Evolutionary conservation across 2,329 filamentous ascomycete species (phyloP).

Genomic region (Colletotrichum spaethianum): DNA sequence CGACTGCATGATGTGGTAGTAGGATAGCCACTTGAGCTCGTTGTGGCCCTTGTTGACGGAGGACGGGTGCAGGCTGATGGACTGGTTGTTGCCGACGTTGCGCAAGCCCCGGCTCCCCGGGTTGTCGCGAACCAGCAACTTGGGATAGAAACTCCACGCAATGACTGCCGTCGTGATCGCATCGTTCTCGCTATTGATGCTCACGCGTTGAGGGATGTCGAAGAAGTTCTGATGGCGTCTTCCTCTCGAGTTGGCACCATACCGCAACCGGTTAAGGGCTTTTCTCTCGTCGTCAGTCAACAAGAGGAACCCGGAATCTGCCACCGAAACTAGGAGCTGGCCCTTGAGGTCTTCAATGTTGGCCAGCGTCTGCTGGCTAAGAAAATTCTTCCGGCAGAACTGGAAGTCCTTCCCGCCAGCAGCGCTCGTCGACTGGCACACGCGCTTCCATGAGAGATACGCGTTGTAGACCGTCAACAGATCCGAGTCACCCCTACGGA

Average conservation of each 20-base stretch:
- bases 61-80: conserved; percentile 87
- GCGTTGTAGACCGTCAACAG: conserved; percentile 94
- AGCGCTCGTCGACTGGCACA: conserved; percentile 76
- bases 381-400: conserved; percentile 95
- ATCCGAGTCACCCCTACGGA: conserved; percentile 91
- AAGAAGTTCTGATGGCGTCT: conserved; percentile 83
- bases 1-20: conserved; percentile 97
- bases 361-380: conserved; percentile 87
- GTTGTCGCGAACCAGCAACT: conserved; percentile 85
- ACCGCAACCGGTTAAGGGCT: conserved; percentile 78
- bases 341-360: conserved; percentile 98
- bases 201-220: conserved; percentile 81
- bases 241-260: conserved; percentile 63
- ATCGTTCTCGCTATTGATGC: conserved; percentile 85
- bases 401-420: conserved; percentile 80
- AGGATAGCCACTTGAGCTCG: conserved; percentile 86
- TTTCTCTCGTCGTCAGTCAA: conserved; percentile 81
- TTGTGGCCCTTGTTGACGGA: conserved; percentile 85
- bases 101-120: conserved; percentile 81
- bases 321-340: conserved; percentile 87
- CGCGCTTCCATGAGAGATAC: conserved; percentile 88
- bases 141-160: conserved; percentile 96
- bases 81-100: conserved; percentile 93
- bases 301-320: conserved; percentile 86
- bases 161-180: conserved; percentile 84